phyloP scores from a whole-genome alignment of 192 early-diverging fungal genomes.

The Tieghemiomyces parasiticus region DNA sequence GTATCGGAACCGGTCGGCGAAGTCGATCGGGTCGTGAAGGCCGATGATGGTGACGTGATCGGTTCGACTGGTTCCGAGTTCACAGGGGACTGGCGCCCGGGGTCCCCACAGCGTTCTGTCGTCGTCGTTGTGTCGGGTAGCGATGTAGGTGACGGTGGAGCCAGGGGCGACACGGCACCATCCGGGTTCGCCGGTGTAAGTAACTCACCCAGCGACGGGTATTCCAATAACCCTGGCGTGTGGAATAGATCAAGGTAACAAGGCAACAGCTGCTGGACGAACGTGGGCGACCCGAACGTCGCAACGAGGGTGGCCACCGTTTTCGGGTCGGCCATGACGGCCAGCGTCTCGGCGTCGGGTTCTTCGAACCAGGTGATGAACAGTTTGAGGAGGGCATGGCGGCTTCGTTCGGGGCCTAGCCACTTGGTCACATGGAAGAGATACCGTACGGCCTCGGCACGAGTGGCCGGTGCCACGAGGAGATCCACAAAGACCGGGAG shows the following conservation, averaged over 20 bases:
- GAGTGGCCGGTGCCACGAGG: not conserved
- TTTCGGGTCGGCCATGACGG: not conserved
- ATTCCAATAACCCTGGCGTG: not conserved
- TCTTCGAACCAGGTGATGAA: conserved; percentile 5
- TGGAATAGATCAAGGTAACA: conserved; percentile 8
- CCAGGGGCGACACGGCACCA: not conserved
- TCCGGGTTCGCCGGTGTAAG: too few species aligned
- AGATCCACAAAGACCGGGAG: not conserved
- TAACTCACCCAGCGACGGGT: not conserved
- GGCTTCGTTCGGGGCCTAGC: not conserved
- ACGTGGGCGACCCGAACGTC: not conserved
- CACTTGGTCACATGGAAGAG: conserved; percentile 4
- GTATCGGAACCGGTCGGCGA: too few species aligned
- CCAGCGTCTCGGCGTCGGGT: not conserved
- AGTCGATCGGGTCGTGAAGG: too few species aligned
- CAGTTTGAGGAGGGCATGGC: not conserved
- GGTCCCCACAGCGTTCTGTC: not conserved
- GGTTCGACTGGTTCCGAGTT: too few species aligned
- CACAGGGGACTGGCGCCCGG: too few species aligned
- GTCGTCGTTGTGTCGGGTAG: not conserved
- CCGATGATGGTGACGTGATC: too few species aligned
- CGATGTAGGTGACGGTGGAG: not conserved
- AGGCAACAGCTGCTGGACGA: not conserved
- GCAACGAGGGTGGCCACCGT: not conserved
- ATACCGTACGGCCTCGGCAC: not conserved